Evolutionary conservation across 2,329 filamentous ascomycete species (phyloP), one percentile per base, ranked within the genome.

Genomic region (Sarocladium oryzae): DNA sequence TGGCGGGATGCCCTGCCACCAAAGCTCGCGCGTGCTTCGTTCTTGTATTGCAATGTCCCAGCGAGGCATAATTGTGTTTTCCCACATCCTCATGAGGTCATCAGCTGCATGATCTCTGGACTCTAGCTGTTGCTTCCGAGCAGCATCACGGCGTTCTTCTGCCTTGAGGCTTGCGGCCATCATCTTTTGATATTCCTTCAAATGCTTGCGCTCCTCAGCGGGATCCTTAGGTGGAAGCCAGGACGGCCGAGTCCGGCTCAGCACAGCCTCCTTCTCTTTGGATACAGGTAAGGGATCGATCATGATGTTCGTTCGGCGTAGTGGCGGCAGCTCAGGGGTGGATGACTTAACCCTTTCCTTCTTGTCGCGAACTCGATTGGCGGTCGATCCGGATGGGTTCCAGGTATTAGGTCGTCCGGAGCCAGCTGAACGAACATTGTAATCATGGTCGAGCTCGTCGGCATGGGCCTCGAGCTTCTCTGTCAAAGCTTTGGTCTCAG

Each of bases 221-320:
- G 89, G 91, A 57, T 93, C 84, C 69, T 93, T 93, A 1, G 88
- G 88, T 1, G 89, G 88, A 2, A 93, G 73, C 89, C 89, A 93
- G 1, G 86, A 90, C 0, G 88, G 88, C 33, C 88, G 77, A 2
- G 88, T 93, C 16, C 89, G 78, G 21, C 86, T 89, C 20, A 93
- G 73, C 2, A 91, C 87, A 2, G 88, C 88, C 61, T 92, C 87
- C 65, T 93, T 93, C 68, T 93, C 88, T 65, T 88, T 90, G 41
- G 88, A 92, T 24, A 91, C 82, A 15, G 88, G 88, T 32, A 93
- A 72, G 3, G 88, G 88, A 60, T 93, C 88, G 55, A 92, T 89
- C 79, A 92, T 88, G 57, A 89, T 85, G 59, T 90, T 87, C 37
- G 82, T 84, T 58, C 83, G 82, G 51, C 85, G 82, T 8, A 89